Evolutionary conservation across 192 early-diverging fungal genomes (phyloP), one percentile per base, ranked within the genome.

Genomic region (Entomortierella lignicola): DNA sequence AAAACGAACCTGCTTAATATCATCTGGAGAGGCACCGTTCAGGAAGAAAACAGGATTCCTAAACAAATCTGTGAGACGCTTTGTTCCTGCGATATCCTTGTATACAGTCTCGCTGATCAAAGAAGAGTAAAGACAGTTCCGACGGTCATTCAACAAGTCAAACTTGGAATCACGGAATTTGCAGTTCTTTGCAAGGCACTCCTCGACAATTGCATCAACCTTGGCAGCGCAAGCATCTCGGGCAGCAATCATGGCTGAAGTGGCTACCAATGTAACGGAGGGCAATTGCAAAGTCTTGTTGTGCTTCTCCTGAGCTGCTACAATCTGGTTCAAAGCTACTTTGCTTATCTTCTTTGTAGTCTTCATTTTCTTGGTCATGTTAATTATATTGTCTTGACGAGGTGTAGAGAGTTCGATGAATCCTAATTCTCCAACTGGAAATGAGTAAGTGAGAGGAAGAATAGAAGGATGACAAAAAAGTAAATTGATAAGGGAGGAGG

Each of bases 21-120:
- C 82, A 20, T 69, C 62, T 31, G 71, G 75, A 29, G 42, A 64
- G 7, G 63, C 68, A 30, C 87, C 86, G 44, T 84, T 81, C 52
- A 80, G 67, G 58, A 85, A 87, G 47, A 88, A 88, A 39, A 59
- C 50, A 26, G 87, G 87, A 27, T 88, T 82, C 21, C 77, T 69
- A 69, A 88, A 84, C 10, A 88, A 53, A 47, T 88, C 60, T 15
- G 73, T n/a, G 27, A 77, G 21, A 4, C 73, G 66, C 31, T 77
- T 77, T 20, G 66, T 77, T 21, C 73, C 73, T 8, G 73, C 66
- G 44, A 77, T 69, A 32, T 68, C 61, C 32, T 44, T 39, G 48
- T 77, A 77, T 5, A 77, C 73, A 0, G 73, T 77, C 12, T 77
- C 73, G 31, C 65, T 68, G 61, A 77, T 63, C 55, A 77, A 59